Conservation (phyloP, 306 rosid genomes). For the Lathyrus aphaca region DNA sequence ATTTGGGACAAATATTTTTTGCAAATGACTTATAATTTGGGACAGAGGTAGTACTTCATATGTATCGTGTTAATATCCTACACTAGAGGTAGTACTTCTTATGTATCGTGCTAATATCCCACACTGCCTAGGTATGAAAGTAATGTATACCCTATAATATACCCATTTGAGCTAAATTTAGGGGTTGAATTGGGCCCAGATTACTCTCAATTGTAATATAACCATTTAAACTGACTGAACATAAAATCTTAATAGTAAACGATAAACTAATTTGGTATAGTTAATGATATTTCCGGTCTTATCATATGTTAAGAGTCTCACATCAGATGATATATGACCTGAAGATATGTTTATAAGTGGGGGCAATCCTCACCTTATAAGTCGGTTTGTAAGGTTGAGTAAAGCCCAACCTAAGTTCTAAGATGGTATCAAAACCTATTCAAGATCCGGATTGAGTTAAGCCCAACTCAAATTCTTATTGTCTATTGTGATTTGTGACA, state of each 20-base stretch:
- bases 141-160: background rate
- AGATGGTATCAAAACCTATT: too few relatives aligned
- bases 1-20: too few relatives aligned
- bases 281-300: constrained; percentile 1
- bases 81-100: too few relatives aligned
- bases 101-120: constrained; percentile 17
- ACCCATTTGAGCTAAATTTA: background rate
- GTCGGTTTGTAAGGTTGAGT: too few relatives aligned
- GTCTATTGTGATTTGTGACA: constrained; percentile 18
- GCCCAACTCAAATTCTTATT: constrained; percentile 1
- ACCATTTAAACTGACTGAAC: constrained; percentile 22
- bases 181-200: background rate
- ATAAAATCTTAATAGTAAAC: constrained; percentile 21
- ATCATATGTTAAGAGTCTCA: background rate
- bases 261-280: background rate
- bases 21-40: too few relatives aligned
- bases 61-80: too few relatives aligned
- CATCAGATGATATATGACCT: too few relatives aligned
- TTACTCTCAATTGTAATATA: constrained; percentile 1
- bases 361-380: too few relatives aligned
- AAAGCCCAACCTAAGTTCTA: too few relatives aligned
- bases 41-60: too few relatives aligned
- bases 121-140: background rate
- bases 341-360: too few relatives aligned
- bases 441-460: too few relatives aligned